Base-by-base conservation (phyloP, 345 rosid species). In the Excoecaria agallocha region DNA sequence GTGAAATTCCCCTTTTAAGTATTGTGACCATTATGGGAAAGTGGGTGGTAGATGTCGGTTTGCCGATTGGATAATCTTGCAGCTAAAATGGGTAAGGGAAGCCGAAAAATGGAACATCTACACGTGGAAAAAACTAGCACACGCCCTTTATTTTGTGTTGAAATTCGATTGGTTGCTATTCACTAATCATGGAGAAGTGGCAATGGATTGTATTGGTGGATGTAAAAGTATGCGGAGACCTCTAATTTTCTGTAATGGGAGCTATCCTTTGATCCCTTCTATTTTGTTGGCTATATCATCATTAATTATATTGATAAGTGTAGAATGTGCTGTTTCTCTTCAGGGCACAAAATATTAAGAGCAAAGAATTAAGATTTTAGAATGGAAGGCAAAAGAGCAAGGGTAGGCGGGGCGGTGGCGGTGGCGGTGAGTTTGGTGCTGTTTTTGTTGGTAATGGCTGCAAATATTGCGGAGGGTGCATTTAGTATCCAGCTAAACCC, bases 401-500 rank as follows among this genome's bases (percentile, higher is more conserved):
- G 52, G 56, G 25, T 69, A 49, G 71, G 39, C 8, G 25, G 52
- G 39, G 37, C 45, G 38, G 3, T 64, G 46, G 58, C 38, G n/a
- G n/a, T n/a, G n/a, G n/a, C n/a, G 1, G 54, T 58, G 22, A 48
- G 12, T 6, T 54, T 37, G 12, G 50, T n/a, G 37, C 43, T 41
- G 62, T 2, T 45, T 16, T 8, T 69, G 35, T 45, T 63, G 73
- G 30, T 71, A 68, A 49, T 68, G 52, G 64, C 75, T 71, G 62
- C 77, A 48, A 38, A 35, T 8, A 3, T 64, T 0, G 77, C 56
- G 48, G 81, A 80, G 45, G 72, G 79, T 62, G 81, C 84, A 66
- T 75, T 80, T 74, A 72, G 84, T 75, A 80, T 85, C 58, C 73
- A 77, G n/a, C 67, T 82, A 8, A 78, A 73, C 3, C 79, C 87